phyloP scores from a whole-genome alignment of 345 rosid species.

The Punica granatum region DNA sequence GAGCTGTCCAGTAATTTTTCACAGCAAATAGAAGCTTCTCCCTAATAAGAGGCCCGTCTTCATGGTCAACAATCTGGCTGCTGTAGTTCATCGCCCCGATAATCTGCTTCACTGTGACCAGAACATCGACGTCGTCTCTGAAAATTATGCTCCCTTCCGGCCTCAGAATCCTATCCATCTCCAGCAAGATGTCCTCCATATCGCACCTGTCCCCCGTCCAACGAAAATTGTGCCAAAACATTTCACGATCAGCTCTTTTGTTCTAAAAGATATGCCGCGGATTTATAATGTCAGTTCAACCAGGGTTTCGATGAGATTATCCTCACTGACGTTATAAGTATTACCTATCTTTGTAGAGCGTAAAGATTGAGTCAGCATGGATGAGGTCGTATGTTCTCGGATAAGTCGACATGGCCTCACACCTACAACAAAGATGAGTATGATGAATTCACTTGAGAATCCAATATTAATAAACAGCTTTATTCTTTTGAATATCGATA shows the following conservation, averaged over 20 bases:
- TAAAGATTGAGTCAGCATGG: conserved; percentile 54
- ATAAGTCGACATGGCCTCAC: conserved; percentile 77
- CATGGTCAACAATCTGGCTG: conserved; percentile 49
- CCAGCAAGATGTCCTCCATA: conserved; percentile 44
- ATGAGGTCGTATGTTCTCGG: conserved; percentile 62
- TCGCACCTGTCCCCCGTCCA: conserved; percentile 32
- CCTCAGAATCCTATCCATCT: conserved; percentile 63
- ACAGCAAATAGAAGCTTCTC: conserved; percentile 61
- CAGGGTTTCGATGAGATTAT: neutral
- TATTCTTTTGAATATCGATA: neutral
- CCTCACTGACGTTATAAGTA: neutral
- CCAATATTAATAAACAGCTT: neutral
- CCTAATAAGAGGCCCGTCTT: conserved; percentile 51
- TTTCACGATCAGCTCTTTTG: neutral
- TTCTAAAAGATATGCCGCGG: neutral
- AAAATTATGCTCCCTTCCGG: conserved; percentile 60
- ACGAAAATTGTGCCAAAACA: neutral
- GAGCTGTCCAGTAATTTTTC: conserved; percentile 44
- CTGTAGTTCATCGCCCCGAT: conserved; percentile 45
- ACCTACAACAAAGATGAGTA: conserved; percentile 24
- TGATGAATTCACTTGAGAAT: neutral
- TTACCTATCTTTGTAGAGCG: conserved; percentile 46
- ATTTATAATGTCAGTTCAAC: too few species aligned
- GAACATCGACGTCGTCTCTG: conserved; percentile 48
- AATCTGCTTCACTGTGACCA: conserved; percentile 48